Percentiles rank a stretch among this genome's conserved stretches.
These are phyloP conservation scores for Kuraishia piskuri DNA, from an alignment of 805 yeast species.

Conservation along the genomic window DNA sequence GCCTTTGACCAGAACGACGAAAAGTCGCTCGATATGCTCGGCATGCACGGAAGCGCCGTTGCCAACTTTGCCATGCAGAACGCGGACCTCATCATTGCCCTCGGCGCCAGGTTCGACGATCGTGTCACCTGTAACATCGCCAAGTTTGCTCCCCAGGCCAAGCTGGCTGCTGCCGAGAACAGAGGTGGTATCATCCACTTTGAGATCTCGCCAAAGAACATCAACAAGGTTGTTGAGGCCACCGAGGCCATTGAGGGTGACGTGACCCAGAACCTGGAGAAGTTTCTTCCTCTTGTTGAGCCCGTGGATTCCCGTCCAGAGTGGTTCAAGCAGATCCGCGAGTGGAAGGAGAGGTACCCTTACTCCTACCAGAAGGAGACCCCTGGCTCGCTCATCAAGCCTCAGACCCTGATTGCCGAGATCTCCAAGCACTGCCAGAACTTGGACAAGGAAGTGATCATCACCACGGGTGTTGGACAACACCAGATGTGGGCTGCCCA, in stretches of 20 bases:
- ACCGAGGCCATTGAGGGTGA: constrained; percentile 97
- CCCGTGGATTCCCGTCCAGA: constrained; percentile 56
- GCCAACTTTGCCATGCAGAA: constrained; percentile 92
- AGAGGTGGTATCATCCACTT: constrained; percentile 97
- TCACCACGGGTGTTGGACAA: constrained; percentile 98
- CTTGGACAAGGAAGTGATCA: constrained; percentile 65
- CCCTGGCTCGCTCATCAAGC: constrained; percentile 74
- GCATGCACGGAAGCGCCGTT: constrained; percentile 96
- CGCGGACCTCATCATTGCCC: constrained; percentile 87
- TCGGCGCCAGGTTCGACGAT: constrained; percentile 97
- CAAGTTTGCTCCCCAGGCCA: constrained; percentile 92
- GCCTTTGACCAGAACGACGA: constrained; percentile 88
- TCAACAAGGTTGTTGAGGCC: constrained; percentile 94
- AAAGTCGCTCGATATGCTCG: constrained; percentile 90
- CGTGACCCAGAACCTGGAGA: constrained; percentile 67
- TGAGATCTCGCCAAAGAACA: constrained; percentile 93
- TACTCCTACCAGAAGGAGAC: constrained; percentile 76
- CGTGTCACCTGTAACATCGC: constrained; percentile 86
- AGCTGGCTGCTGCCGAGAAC: constrained; percentile 75
- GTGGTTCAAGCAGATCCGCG: constrained; percentile 69
- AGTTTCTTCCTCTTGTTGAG: constrained; percentile 63
- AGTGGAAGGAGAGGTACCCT: constrained; percentile 85
- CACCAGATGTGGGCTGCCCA: constrained; percentile 99
- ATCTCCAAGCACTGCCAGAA: constrained; percentile 62
- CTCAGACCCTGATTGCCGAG: constrained; percentile 83